Base-by-base conservation (phyloP, 2,329 filamentous ascomycete species). In the Colletotrichum eleusines region DNA sequence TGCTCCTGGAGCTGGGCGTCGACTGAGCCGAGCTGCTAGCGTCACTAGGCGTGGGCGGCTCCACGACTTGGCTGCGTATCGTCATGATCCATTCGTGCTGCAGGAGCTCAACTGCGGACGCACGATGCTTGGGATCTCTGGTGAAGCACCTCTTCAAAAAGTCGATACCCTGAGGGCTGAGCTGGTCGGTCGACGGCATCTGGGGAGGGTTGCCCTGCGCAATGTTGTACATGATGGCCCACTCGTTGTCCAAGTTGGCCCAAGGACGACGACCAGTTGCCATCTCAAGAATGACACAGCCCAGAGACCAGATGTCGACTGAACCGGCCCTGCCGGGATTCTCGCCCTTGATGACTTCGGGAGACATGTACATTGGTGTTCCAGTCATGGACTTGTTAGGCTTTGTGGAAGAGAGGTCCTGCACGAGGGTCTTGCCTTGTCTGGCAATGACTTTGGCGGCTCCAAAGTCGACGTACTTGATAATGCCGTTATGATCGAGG, bases 191-290 rank as follows among this genome's bases (percentile, higher is more conserved):
- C 0, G 89, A 87, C 1, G 96, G 96, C 66, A 98, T 86, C 78
- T 94, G 92, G 7, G 96, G 96, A 59, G 94, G 93, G 76, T 98
- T 97, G 74, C 96, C 96, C 79, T 97, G 95, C 1, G 96, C 96
- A 77, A 99, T 99, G 84, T 98, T 98, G 87, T 98, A 99, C 96
- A 99, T 99, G 83, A 99, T 98, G 51, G 96, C 96, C 94, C 95
- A 99, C 81, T 99, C 96, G 79, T 99, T 99, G 84, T 99, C 96
- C 57, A 98, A 90, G 74, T 92, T 94, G 33, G 94, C 94, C 96
- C 96, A 99, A 1, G 96, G 96, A 20, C 95, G 90, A 73, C 94
- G 90, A 26, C 96, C 96, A 0, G 96, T 99, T 4, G 94, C 94
- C 95, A 99, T 98, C 81, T 99, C 96, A 51, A 98, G 88, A 74